phyloP scores from a whole-genome alignment of 2,329 filamentous ascomycete genomes.

The Rutstroemia sp. region DNA sequence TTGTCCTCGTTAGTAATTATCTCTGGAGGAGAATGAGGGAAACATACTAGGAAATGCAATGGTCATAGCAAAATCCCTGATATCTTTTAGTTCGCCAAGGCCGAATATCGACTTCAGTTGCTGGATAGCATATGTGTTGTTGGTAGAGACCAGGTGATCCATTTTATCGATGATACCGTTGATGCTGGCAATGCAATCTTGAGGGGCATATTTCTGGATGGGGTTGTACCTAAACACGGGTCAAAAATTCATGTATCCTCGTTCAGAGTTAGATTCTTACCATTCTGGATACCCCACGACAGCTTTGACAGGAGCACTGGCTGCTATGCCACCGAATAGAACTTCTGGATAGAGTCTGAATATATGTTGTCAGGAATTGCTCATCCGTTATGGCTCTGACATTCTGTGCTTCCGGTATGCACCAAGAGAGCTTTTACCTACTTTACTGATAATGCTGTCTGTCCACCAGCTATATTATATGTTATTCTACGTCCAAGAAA shows the following conservation, averaged over 20 bases:
- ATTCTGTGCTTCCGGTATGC: background rate
- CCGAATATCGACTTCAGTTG: slow-evolving; percentile 42
- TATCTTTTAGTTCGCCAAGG: slow-evolving; percentile 36
- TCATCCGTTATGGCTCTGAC: background rate
- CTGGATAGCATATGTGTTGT: slow-evolving; percentile 35
- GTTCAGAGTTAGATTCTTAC: slow-evolving; percentile 23
- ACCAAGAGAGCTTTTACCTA: background rate
- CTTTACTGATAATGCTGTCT: slow-evolving; percentile 38
- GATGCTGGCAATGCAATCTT: slow-evolving; percentile 42
- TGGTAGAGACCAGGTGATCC: slow-evolving; percentile 37
- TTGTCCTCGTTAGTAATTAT: slow-evolving; percentile 8
- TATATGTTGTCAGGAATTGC: background rate
- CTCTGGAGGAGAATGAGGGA: background rate
- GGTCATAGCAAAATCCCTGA: slow-evolving; percentile 40
- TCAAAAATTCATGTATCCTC: background rate
- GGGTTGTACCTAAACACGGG: slow-evolving; percentile 32
- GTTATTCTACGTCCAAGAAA: no score
- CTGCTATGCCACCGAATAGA: slow-evolving; percentile 42
- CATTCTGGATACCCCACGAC: slow-evolving; percentile 39
- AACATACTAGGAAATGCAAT: slow-evolving; percentile 36
- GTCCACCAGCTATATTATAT: slow-evolving; percentile 34
- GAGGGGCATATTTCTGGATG: slow-evolving; percentile 41
- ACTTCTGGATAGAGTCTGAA: slow-evolving; percentile 33
- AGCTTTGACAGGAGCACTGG: slow-evolving; percentile 37
- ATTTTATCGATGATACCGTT: slow-evolving; percentile 43